Percentiles rank a stretch among this genome's conserved stretches.
Conservation (phyloP, 2,329 filamentous ascomycete species). For the Fusarium sp. region DNA sequence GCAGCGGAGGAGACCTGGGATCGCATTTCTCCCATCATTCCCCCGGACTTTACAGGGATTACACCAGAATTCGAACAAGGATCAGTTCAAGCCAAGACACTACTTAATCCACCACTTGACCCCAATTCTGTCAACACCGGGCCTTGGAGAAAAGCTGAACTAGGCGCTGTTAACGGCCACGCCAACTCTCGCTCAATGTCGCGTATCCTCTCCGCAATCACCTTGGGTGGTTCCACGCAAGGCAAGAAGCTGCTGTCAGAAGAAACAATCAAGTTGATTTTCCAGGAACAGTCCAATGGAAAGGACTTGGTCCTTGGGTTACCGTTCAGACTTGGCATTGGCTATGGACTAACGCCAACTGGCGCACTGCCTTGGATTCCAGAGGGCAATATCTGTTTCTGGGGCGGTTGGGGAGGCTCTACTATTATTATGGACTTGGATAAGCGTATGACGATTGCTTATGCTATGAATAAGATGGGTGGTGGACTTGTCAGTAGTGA, state of each 20-base stretch:
- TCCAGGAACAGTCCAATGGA: background rate
- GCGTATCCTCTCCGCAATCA: background rate
- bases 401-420: background rate
- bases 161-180: background rate
- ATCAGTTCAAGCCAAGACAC: background rate
- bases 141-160: background rate
- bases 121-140: background rate
- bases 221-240: background rate
- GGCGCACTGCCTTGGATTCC: background rate
- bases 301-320: background rate
- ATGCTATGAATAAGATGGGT: slow-evolving; percentile 6
- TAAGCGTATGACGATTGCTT: background rate
- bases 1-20: background rate
- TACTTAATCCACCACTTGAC: background rate
- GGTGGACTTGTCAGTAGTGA: slow-evolving; percentile 3
- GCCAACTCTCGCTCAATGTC: background rate
- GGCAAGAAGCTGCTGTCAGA: background rate
- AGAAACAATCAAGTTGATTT: background rate
- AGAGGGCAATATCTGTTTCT: background rate
- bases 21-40: background rate
- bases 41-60: background rate
- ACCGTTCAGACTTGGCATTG: background rate
- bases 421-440: background rate
- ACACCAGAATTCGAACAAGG: background rate
- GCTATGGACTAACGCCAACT: background rate